phyloP scores from a whole-genome alignment of 345 rosid genomes.

The Brassica cretica region DNA sequence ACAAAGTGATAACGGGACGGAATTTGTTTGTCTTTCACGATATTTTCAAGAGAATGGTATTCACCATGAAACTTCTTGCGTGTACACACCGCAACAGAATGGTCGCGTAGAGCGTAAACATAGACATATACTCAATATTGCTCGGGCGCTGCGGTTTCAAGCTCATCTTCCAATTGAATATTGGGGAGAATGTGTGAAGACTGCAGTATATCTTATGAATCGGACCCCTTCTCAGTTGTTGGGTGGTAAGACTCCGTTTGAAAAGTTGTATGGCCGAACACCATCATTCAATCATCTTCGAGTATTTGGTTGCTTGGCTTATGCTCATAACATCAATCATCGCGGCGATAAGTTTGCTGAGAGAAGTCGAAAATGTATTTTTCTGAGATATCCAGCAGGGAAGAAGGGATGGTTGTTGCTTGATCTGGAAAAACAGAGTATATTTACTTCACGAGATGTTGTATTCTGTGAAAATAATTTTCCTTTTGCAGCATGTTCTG shows the following conservation, averaged over 20 bases:
- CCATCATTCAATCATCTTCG: not conserved
- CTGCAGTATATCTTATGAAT: not conserved
- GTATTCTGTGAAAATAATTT: not conserved
- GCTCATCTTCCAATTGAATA: not conserved
- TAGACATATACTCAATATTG: not conserved
- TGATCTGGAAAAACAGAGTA: not conserved
- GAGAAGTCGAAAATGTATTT: not conserved
- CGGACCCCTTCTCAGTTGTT: not conserved
- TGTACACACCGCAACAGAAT: not conserved
- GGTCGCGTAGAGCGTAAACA: not conserved
- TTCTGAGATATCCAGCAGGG: not conserved
- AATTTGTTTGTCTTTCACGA: not conserved
- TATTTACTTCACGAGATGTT: not conserved
- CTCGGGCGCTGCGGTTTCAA: not conserved
- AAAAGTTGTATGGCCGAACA: not conserved
- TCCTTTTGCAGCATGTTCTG: not conserved
- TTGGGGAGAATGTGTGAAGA: not conserved
- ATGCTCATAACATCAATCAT: not conserved
- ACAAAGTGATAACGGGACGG: not conserved
- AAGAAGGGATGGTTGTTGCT: not conserved
- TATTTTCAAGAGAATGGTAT: not conserved
- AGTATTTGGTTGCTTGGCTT: not conserved
- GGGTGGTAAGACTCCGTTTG: not conserved
- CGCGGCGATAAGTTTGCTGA: not conserved
- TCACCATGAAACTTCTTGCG: not conserved